phyloP scores from a whole-genome alignment of 2,329 filamentous ascomycete genomes.

The Cordyceps tenuipes region DNA sequence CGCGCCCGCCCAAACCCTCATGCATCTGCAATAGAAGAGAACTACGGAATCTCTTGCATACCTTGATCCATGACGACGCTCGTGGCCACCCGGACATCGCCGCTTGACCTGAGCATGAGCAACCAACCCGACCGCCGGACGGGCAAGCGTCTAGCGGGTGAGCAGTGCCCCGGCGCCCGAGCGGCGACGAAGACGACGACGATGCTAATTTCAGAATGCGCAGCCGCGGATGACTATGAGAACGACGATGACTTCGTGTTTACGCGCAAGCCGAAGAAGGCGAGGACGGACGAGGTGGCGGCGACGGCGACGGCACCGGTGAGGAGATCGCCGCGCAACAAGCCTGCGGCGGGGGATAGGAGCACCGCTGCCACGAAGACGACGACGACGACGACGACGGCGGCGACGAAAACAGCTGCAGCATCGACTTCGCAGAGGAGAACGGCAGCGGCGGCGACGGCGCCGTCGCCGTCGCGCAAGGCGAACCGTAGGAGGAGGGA shows the following conservation, averaged over 20 bases:
- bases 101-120: conserved; percentile 61
- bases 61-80: conserved; percentile 60
- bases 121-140: conserved; percentile 53
- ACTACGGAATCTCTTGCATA: neutral
- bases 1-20: neutral
- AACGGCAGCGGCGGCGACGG: neutral
- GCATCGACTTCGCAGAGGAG: neutral
- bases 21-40: neutral
- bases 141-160: conserved; percentile 57
- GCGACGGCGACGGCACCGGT: conserved; percentile 26
- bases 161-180: conserved; percentile 22
- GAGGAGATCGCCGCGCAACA: conserved; percentile 32
- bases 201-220: conserved; percentile 13
- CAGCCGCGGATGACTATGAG: conserved; percentile 47
- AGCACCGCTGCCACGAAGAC: neutral
- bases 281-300: conserved; percentile 47
- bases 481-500: conserved; percentile 24
- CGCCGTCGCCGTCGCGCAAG: conserved; percentile 19
- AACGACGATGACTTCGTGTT: conserved; percentile 73
- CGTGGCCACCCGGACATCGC: conserved; percentile 54
- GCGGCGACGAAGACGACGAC: neutral
- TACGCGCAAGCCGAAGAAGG: conserved; percentile 57
- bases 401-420: neutral
- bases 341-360: conserved; percentile 14
- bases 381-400: neutral